phyloP scores from a whole-genome alignment of 1,284 basidiomycete species.

The Pascua guehoae region DNA sequence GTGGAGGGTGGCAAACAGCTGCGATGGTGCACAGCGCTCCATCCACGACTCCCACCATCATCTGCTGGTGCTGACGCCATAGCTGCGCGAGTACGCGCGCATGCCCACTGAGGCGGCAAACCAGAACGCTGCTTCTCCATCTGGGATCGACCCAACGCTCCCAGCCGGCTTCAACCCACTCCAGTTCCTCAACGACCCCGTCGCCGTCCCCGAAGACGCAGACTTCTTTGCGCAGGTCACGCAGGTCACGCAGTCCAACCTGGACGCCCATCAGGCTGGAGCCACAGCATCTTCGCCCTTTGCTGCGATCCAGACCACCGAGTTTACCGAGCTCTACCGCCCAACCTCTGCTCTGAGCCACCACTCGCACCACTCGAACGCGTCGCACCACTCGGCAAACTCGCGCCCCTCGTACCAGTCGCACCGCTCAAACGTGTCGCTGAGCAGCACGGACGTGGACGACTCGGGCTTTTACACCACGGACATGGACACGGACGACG shows the following conservation, averaged over 20 bases:
- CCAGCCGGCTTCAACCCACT: slow-evolving; percentile 16
- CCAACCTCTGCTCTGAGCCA: slow-evolving; percentile 10
- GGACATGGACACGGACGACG: slow-evolving; percentile 14
- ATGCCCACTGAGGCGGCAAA: neutral
- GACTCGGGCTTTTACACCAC: slow-evolving; percentile 10
- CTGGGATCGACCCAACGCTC: neutral
- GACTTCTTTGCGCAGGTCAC: slow-evolving; percentile 6
- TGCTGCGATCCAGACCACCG: neutral
- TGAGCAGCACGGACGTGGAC: slow-evolving; percentile 1
- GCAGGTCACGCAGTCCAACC: neutral
- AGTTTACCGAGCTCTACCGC: slow-evolving; percentile 4
- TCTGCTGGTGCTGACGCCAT: neutral
- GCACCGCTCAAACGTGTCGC: slow-evolving; percentile 2
- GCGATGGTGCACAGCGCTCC: too few species aligned
- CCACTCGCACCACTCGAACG: slow-evolving; percentile 5
- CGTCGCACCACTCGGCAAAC: neutral
- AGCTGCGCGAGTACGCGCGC: slow-evolving; percentile 3
- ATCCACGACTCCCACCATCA: neutral
- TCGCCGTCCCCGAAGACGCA: neutral
- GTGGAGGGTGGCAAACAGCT: too few species aligned
- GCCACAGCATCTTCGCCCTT: neutral
- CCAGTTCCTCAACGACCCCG: slow-evolving; percentile 11
- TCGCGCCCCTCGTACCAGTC: slow-evolving; percentile 1
- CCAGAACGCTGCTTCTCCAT: neutral
- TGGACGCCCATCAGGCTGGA: neutral